Conservation (phyloP, 768 basidiomycete species). For the Amanita pallidorosea region DNA sequence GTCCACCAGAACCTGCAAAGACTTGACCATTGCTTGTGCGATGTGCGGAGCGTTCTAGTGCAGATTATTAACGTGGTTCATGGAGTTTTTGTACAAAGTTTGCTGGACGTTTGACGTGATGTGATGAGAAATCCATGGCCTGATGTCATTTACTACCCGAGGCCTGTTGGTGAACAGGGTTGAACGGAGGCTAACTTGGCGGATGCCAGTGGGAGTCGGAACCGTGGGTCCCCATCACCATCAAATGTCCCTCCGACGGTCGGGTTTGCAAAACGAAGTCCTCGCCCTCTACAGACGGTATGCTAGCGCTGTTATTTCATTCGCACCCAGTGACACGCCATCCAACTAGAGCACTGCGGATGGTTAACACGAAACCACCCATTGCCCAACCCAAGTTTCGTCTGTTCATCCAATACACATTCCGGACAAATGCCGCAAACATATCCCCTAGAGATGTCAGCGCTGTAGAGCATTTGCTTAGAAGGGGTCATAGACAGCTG, state of each 20-base stretch:
- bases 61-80: not conserved
- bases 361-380: conserved; percentile 58
- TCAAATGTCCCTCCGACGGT: conserved; percentile 19
- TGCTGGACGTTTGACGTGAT: not conserved
- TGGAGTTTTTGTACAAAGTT: conserved; percentile 2
- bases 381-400: conserved; percentile 52
- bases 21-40: conserved; percentile 10
- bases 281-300: conserved; percentile 34
- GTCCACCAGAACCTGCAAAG: conserved; percentile 23
- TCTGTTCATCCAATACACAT: conserved; percentile 58
- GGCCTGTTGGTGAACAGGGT: not conserved
- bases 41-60: conserved; percentile 12
- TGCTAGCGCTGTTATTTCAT: not conserved
- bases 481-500: conserved; percentile 55
- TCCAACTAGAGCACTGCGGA: conserved; percentile 55
- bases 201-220: not conserved
- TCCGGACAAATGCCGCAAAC: conserved; percentile 49
- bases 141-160: conserved; percentile 1
- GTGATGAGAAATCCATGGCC: not conserved
- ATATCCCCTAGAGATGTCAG: conserved; percentile 58
- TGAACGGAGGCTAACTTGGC: not conserved
- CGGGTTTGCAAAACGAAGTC: conserved; percentile 45
- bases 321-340: not conserved
- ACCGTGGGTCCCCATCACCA: not conserved
- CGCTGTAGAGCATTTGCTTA: conserved; percentile 67